Conservation (phyloP, 192 early-diverging fungal species). For the Gaertneriomyces sp. region DNA sequence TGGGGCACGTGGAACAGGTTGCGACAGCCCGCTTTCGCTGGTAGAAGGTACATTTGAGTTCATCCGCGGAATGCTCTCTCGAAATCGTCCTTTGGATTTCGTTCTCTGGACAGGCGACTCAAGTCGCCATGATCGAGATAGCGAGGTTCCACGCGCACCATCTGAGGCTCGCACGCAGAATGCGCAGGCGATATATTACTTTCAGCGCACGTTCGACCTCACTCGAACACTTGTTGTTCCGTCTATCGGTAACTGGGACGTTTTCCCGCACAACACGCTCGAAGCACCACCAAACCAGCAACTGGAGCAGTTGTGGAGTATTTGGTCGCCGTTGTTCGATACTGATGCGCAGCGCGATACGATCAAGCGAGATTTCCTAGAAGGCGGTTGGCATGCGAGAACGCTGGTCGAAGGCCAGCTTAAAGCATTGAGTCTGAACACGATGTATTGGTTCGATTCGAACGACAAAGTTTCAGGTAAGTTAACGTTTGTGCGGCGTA, state of each 20-base stretch:
- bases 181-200: conserved; percentile 21
- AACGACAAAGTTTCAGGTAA: conserved; percentile 25
- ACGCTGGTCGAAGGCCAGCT: conserved; percentile 23
- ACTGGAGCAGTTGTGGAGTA: conserved; percentile 25
- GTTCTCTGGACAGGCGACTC: conserved; percentile 51
- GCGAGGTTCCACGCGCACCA: conserved; percentile 12
- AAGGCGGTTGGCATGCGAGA: conserved; percentile 38
- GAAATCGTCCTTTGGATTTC: conserved; percentile 15
- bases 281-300: conserved; percentile 8
- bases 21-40: conserved; percentile 34
- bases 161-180: conserved; percentile 33
- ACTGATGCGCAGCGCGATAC: conserved; percentile 6
- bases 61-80: conserved; percentile 12
- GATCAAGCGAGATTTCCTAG: conserved; percentile 20
- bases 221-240: conserved; percentile 34
- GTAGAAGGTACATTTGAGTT: conserved; percentile 24
- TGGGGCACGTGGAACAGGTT: conserved; percentile 30
- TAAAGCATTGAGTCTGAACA: conserved; percentile 33
- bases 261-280: conserved; percentile 35
- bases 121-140: conserved; percentile 48
- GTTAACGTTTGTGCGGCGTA: not conserved
- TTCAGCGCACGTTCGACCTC: conserved; percentile 31
- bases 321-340: conserved; percentile 39
- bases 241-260: conserved; percentile 50
- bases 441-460: conserved; percentile 33